Percentiles rank a stretch among this genome's conserved stretches.
Evolutionary conservation across 1,284 basidiomycete genomes (phyloP).

Genomic region (Rhodotorula glutinis): DNA sequence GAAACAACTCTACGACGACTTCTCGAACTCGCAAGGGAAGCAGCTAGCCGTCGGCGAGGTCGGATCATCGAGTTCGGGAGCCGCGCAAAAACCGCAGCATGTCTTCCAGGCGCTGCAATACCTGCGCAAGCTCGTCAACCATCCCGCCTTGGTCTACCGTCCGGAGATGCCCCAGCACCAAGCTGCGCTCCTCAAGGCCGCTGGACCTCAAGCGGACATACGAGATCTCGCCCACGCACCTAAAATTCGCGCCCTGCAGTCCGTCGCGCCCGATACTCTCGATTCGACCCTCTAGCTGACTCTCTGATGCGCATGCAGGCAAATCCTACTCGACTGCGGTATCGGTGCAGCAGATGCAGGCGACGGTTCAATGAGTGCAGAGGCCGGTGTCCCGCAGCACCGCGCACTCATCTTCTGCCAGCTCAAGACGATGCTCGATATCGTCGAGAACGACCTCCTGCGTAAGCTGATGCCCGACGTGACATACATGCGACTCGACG

Average conservation of each 20-base stretch:
- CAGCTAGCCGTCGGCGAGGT: slow-evolving; percentile 58
- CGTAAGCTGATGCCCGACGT: slow-evolving; percentile 87
- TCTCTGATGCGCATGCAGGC: slow-evolving; percentile 54
- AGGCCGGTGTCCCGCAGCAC: slow-evolving; percentile 62
- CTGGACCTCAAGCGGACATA: slow-evolving; percentile 48
- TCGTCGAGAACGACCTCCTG: slow-evolving; percentile 94
- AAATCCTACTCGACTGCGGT: slow-evolving; percentile 90
- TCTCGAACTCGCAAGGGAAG: slow-evolving; percentile 65
- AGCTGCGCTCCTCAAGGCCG: slow-evolving; percentile 59
- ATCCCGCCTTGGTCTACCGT: slow-evolving; percentile 84
- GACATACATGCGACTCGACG: slow-evolving; percentile 97
- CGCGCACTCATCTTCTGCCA: slow-evolving; percentile 99
- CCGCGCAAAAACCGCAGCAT: slow-evolving; percentile 63
- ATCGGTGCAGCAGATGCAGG: slow-evolving; percentile 65
- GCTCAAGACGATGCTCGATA: slow-evolving; percentile 98
- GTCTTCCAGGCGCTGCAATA: slow-evolving; percentile 97
- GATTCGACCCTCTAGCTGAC: not conserved
- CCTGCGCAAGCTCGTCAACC: slow-evolving; percentile 95
- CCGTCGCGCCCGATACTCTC: slow-evolving; percentile 44
- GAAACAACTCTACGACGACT: slow-evolving; percentile 89
- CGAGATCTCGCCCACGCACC: slow-evolving; percentile 87
- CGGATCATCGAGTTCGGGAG: slow-evolving; percentile 46
- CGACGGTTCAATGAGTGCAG: slow-evolving; percentile 51
- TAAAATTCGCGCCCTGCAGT: slow-evolving; percentile 87
- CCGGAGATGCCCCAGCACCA: slow-evolving; percentile 59